Conservation (phyloP, 2,329 filamentous ascomycete species). For the Ceratocystis alfenasii region DNA sequence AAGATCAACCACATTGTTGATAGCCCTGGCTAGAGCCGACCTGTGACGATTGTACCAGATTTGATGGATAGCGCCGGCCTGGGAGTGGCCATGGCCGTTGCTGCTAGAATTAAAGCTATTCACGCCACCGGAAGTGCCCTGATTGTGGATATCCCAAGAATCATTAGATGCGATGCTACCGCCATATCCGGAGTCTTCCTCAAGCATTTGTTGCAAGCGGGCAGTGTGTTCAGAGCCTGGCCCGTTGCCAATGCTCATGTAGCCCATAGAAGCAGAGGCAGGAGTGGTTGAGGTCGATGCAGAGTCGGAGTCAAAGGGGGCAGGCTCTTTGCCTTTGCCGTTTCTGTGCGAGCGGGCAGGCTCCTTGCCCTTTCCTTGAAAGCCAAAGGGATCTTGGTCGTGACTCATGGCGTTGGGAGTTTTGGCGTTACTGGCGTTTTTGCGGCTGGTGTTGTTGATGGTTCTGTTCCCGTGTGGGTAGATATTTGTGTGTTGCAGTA, state of each 20-base stretch:
- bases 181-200: conserved; percentile 85
- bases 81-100: conserved; percentile 32
- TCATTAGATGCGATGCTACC: conserved; percentile 61
- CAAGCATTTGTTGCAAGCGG: conserved; percentile 67
- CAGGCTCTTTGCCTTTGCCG: conserved; percentile 42
- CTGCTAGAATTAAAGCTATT: conserved; percentile 26
- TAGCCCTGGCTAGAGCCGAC: conserved; percentile 72
- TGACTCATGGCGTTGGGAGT: conserved; percentile 10
- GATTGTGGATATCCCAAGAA: conserved; percentile 30
- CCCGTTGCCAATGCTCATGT: conserved; percentile 80
- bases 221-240: conserved; percentile 64
- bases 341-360: conserved; percentile 24
- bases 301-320: conserved; percentile 24
- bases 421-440: no score
- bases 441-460: no score
- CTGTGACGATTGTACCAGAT: conserved; percentile 91
- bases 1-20: conserved; percentile 73
- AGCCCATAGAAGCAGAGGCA: conserved; percentile 35
- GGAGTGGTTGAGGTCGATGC: conserved; percentile 24
- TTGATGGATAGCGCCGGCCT: conserved; percentile 80
- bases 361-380: conserved; percentile 14
- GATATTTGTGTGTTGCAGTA: no score
- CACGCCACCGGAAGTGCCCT: conserved; percentile 22
- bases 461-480: no score
- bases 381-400: conserved; percentile 6